Evolutionary conservation across 345 rosid genomes (phyloP).

Genomic region (Syzygium jambos): DNA sequence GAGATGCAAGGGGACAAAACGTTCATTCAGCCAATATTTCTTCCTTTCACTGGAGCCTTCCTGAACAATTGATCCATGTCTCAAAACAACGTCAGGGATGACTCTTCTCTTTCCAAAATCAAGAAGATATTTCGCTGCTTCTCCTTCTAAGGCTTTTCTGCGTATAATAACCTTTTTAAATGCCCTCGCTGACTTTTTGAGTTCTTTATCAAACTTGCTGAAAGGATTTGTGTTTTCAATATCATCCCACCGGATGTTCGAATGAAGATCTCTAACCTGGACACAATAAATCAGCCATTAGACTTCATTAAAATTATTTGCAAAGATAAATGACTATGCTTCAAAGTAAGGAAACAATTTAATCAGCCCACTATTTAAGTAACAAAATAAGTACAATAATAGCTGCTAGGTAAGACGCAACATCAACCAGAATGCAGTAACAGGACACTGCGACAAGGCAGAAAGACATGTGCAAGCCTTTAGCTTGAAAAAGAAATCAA

Average conservation of each 20-base stretch:
- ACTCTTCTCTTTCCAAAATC: constrained; percentile 96
- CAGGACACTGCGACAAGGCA: neutral
- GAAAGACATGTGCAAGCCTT: neutral
- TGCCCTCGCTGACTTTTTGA: constrained; percentile 61
- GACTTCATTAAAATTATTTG: neutral
- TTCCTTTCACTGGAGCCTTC: constrained; percentile 88
- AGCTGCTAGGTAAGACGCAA: neutral
- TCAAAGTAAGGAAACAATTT: neutral
- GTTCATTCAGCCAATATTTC: constrained; percentile 81
- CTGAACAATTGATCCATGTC: constrained; percentile 58
- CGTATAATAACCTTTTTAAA: constrained; percentile 86
- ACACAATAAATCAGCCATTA: constrained; percentile 3
- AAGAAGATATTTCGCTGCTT: constrained; percentile 70
- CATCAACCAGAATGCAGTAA: neutral
- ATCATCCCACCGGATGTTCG: constrained; percentile 84
- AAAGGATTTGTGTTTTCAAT: constrained; percentile 59
- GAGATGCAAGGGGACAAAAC: constrained; percentile 82
- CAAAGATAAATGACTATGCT: neutral
- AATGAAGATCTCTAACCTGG: constrained; percentile 88
- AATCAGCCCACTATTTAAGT: neutral
- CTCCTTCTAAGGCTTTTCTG: constrained; percentile 54
- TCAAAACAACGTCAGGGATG: constrained; percentile 65
- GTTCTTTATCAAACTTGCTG: constrained; percentile 55
- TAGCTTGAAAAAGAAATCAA: neutral
- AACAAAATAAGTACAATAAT: neutral